Conservation (phyloP, 345 rosid genomes). For the Brassica incana region DNA sequence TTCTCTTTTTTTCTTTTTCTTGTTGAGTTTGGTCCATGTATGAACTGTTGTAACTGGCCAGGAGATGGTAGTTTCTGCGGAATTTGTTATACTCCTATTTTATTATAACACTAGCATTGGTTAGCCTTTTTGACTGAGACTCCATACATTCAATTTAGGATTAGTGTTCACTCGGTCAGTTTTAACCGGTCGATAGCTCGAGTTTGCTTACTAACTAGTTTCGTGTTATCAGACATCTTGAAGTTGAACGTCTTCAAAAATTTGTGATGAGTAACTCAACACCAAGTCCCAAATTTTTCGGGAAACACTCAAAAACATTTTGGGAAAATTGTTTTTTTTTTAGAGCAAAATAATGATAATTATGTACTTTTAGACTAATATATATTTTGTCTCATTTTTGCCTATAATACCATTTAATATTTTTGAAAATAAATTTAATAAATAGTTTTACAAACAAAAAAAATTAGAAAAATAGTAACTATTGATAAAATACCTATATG, state of each 20-base stretch:
- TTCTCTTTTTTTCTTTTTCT: background rate
- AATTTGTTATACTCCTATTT: background rate
- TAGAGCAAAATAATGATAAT: no score
- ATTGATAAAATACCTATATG: no score
- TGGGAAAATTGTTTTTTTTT: no score
- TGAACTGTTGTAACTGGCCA: slow-evolving; percentile 19
- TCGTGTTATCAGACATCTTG: background rate
- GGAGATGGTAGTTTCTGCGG: background rate
- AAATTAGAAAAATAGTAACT: no score
- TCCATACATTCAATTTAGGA: background rate
- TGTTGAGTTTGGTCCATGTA: slow-evolving; percentile 7
- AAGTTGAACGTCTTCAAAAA: background rate
- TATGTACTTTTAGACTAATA: no score
- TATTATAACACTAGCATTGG: slow-evolving; percentile 7
- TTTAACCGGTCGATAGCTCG: background rate
- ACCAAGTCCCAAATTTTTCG: background rate
- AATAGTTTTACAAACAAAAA: no score
- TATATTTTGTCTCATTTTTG: no score
- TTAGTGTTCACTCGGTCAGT: background rate
- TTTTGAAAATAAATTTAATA: no score
- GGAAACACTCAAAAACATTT: background rate
- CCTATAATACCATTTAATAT: no score
- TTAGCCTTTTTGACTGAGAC: background rate
- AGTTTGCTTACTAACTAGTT: background rate
- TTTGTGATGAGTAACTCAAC: background rate